Base-by-base conservation (phyloP, 2,329 filamentous ascomycete species). In the Xylariaceae sp. region DNA sequence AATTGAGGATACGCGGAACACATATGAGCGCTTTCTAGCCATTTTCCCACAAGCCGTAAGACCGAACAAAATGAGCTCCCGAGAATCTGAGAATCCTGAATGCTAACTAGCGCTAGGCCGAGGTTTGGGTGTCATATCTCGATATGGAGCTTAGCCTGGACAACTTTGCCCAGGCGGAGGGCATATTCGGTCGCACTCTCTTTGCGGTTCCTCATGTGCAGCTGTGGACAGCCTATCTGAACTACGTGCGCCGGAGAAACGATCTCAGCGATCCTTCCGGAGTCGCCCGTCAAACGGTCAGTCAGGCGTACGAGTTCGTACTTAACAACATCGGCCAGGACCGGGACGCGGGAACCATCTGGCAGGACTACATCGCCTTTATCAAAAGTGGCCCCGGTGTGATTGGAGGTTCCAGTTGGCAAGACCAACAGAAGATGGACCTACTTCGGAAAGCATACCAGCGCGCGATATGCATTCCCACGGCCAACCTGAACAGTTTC, bases 391-490 rank as follows among this genome's bases (percentile, higher is more conserved):
- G 85, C 0, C 92, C 92, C 1, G 92, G 92, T 5, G 80, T 80
- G 41, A 77, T 92, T 42, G 90, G 89, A 17, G 92, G 90, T 30
- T 82, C 74, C 42, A 82, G 78, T 42, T 98, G 92, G 94, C 89
- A 97, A 63, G 92, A 97, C 58, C 85, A 90, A 64, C 92, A 97
- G 59, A 98, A 98, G 71, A 94, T 95, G 84, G 92, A 98, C 54
- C 73, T 85, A 51, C 67, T 98, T 36, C 83, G 92, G 43, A 94
- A 94, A 60, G 85, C 87, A 1, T 98, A 96, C 60, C 89, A 96
- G 55, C 83, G 83, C 37, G 90, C 90, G 11, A 86, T 96, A 41
- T 82, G 79, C 50, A 78, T 96, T 27, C 94, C 94, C 4, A 94
- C 88, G 47, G 78, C 83, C 38, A 84, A 83, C 21, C 78, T 94